Conservation (phyloP, 305 asterid genomes). For the Solanum hybrid region DNA sequence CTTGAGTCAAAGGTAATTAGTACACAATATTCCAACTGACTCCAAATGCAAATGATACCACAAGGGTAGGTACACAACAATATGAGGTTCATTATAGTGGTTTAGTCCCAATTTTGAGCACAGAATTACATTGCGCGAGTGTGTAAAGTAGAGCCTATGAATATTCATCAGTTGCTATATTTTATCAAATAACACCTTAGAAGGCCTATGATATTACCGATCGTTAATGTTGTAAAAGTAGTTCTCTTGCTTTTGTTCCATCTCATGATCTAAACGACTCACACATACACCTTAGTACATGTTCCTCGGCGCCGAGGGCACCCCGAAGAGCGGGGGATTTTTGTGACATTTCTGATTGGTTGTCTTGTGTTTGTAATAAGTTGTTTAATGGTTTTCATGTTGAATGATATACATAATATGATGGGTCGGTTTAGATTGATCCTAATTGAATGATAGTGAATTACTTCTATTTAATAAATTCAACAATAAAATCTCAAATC, state of each 20-base stretch:
- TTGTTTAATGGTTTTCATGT: not conserved
- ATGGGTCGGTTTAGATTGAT: not conserved
- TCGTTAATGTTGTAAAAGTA: not conserved
- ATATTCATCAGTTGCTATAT: not conserved
- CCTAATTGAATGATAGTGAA: not conserved
- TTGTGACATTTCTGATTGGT: not conserved
- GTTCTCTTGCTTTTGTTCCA: not conserved
- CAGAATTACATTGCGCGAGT: not conserved
- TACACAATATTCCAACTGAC: not conserved
- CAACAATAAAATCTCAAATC: not conserved
- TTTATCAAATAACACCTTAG: not conserved
- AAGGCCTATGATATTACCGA: not conserved
- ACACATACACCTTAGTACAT: not conserved
- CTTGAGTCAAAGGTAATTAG: not conserved
- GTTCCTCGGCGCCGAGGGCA: not conserved
- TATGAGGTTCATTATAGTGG: not conserved
- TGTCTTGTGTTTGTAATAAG: not conserved
- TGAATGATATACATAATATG: not conserved
- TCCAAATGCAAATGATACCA: not conserved
- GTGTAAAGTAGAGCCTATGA: not conserved
- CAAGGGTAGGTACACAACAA: not conserved
- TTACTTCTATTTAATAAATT: not conserved
- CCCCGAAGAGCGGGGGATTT: not conserved
- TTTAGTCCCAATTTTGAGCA: not conserved
- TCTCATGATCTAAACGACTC: not conserved